A percentile compares a stretch with the other conserved stretches of the same genome.
These are phyloP conservation scores for Zhuliangozyma blackwelliae DNA, from an alignment of 1,139 yeast species.

Conservation along the genomic window DNA sequence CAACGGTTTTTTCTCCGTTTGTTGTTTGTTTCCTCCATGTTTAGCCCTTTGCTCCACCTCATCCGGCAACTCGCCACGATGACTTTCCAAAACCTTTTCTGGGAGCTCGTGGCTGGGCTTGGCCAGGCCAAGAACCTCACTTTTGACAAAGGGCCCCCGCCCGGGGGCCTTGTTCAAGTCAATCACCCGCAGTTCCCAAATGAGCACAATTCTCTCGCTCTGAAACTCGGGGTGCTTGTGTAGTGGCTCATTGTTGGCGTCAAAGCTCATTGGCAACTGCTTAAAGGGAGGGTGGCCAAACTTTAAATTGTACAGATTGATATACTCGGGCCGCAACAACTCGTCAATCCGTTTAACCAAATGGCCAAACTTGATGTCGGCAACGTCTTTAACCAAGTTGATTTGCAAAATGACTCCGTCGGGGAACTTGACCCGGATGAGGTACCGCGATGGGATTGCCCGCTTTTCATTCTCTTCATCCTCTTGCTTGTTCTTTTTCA, in stretches of 20 bases:
- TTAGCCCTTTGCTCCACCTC: constrained; percentile 11
- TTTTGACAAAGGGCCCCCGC: constrained; percentile 23
- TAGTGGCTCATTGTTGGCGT: constrained; percentile 27
- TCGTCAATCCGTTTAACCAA: constrained; percentile 35
- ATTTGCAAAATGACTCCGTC: constrained; percentile 49
- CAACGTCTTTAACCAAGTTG: constrained; percentile 32
- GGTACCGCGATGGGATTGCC: constrained; percentile 22
- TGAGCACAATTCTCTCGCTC: constrained; percentile 27
- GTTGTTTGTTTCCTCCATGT: not conserved
- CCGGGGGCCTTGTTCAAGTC: constrained; percentile 7
- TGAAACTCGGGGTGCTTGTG: constrained; percentile 32
- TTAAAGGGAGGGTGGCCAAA: constrained; percentile 45
- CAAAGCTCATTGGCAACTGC: constrained; percentile 25
- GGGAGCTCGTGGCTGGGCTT: constrained; percentile 33
- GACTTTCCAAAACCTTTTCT: constrained; percentile 33
- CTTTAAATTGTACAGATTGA: constrained; percentile 30
- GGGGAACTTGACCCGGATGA: constrained; percentile 50
- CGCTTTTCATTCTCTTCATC: not conserved
- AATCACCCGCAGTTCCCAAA: constrained; percentile 27
- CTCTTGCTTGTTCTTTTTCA: constrained; percentile 13
- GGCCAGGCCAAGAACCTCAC: constrained; percentile 12
- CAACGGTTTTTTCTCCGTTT: constrained; percentile 1
- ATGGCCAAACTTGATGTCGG: constrained; percentile 34
- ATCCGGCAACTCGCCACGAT: constrained; percentile 25
- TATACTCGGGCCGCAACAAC: constrained; percentile 33